Evolutionary conservation across 1,284 basidiomycete genomes (phyloP).

Genomic region (Omphalotus olearius): DNA sequence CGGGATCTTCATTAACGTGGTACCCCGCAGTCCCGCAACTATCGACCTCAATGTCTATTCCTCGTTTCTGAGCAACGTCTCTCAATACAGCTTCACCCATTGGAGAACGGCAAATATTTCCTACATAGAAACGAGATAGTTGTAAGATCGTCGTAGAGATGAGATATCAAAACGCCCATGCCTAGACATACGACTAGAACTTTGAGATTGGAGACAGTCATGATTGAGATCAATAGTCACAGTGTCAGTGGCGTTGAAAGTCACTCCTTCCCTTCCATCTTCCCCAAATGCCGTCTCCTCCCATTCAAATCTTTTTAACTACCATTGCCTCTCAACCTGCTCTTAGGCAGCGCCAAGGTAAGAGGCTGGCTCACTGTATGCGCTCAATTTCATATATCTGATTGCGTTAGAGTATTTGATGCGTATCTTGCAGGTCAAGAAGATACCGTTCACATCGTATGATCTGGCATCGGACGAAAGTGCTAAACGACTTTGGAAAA

Average conservation of each 20-base stretch:
- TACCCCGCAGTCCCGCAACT: slow-evolving; percentile 65
- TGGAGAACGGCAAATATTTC: slow-evolving; percentile 77
- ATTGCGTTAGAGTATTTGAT: slow-evolving; percentile 58
- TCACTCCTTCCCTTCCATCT: slow-evolving; percentile 1
- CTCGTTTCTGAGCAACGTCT: slow-evolving; percentile 57
- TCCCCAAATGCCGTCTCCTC: slow-evolving; percentile 63
- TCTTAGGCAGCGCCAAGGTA: slow-evolving; percentile 71
- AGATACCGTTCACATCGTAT: slow-evolving; percentile 73
- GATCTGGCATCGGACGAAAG: slow-evolving; percentile 79
- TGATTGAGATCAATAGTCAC: background rate
- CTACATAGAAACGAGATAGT: slow-evolving; percentile 24
- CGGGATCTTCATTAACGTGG: slow-evolving; percentile 70
- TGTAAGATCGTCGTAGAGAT: background rate
- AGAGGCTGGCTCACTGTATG: background rate
- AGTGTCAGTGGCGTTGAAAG: background rate
- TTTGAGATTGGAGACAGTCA: slow-evolving; percentile 32
- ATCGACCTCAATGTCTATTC: slow-evolving; percentile 18
- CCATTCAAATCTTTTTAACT: slow-evolving; percentile 77
- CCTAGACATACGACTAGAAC: slow-evolving; percentile 71
- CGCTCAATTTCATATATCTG: background rate
- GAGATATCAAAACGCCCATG: slow-evolving; percentile 18
- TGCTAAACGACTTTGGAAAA: slow-evolving; percentile 63
- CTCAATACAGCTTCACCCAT: slow-evolving; percentile 76
- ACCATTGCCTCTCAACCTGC: slow-evolving; percentile 78
- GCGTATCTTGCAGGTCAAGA: slow-evolving; percentile 77